Percentiles rank a stretch among this genome's conserved stretches.
Evolutionary conservation across 2,329 filamentous ascomycete genomes (phyloP).

Genomic region (Microdochium trichocladiopsis): DNA sequence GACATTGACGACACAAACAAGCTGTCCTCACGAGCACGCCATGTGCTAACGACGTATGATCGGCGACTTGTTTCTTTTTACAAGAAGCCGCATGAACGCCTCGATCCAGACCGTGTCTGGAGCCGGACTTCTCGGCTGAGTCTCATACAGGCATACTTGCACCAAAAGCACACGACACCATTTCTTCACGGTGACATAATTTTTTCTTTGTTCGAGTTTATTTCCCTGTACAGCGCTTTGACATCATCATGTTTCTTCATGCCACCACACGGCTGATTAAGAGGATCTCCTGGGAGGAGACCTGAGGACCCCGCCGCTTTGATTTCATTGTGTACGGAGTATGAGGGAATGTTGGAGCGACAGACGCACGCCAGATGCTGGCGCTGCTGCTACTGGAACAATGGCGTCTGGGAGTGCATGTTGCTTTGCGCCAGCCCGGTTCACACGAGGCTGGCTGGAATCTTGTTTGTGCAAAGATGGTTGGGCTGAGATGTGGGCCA

Average conservation of each 20-base stretch:
- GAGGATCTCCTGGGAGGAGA: background rate
- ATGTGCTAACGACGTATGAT: too few species aligned
- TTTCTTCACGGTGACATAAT: background rate
- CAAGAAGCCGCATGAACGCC: too few species aligned
- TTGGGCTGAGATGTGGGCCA: background rate
- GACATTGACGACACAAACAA: too few species aligned
- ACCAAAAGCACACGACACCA: background rate
- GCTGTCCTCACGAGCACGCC: too few species aligned
- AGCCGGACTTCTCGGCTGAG: background rate
- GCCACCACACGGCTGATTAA: background rate
- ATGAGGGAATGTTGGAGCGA: background rate
- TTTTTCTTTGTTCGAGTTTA: conserved; percentile 1
- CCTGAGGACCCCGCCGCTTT: background rate
- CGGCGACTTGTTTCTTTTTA: too few species aligned
- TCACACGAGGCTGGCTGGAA: background rate
- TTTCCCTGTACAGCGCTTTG: conserved; percentile 2
- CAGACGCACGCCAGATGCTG: background rate
- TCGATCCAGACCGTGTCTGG: background rate
- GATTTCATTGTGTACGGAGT: background rate
- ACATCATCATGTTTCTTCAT: background rate
- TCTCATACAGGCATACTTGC: background rate
- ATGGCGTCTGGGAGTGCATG: background rate
- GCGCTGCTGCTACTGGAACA: background rate
- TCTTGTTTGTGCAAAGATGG: background rate
- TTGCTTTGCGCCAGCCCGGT: background rate